phyloP scores from a whole-genome alignment of 352 stramenopile species.

The Phytophthora niederhauseri region DNA sequence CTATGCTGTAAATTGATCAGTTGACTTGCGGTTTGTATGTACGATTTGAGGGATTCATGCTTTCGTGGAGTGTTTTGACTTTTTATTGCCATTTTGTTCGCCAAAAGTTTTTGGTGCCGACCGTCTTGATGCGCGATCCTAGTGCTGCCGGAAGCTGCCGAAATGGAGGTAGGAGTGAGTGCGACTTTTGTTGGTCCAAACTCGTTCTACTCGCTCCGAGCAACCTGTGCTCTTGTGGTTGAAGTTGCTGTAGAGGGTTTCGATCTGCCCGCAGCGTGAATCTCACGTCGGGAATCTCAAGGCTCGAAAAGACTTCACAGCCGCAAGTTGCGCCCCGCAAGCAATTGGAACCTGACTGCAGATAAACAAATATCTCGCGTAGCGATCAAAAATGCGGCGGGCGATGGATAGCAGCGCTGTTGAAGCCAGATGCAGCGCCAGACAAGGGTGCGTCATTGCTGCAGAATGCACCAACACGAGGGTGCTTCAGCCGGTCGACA shows the following conservation, averaged over 20 bases:
- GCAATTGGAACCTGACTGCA: not conserved
- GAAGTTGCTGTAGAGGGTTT: not conserved
- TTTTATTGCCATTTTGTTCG: no score
- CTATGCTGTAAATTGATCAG: slow-evolving; percentile 1
- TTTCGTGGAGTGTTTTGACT: no score
- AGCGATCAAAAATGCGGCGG: no score
- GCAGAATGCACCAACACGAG: no score
- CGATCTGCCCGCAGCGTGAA: not conserved
- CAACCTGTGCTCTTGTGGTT: not conserved
- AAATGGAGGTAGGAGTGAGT: no score
- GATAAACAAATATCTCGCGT: not conserved
- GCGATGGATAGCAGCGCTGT: not conserved
- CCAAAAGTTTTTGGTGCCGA: no score
- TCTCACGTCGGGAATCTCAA: not conserved
- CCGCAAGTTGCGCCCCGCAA: not conserved
- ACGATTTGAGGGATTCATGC: no score
- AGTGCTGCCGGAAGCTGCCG: no score
- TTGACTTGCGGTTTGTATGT: slow-evolving; percentile 17
- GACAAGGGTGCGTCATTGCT: no score
- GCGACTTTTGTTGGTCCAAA: no score
- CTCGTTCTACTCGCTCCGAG: no score
- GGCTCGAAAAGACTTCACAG: not conserved
- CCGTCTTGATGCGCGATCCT: no score
- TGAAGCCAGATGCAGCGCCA: not conserved
- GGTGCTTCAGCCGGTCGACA: slow-evolving; percentile 3